Evolutionary conservation across 176 grass and related monocot genomes (phyloP), one percentile per base, ranked within the genome.

Genomic region (Pharus latifolius): DNA sequence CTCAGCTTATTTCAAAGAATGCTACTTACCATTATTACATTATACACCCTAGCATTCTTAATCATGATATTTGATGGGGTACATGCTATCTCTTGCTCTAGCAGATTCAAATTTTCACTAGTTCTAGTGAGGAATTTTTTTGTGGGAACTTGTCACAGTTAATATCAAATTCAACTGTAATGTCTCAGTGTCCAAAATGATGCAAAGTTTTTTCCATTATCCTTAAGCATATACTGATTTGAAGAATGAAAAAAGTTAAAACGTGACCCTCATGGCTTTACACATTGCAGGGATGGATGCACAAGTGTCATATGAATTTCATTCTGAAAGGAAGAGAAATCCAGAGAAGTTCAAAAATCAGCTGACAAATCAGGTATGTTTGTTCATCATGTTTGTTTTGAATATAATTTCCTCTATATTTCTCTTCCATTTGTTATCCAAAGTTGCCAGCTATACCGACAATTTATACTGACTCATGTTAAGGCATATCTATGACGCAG

Each of bases 311-410:
- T 97, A 97, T 33, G 86, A 79, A 75, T 97, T 97, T 79, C 93
- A 97, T 71, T 87, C 85, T 71, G 89, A 90, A 77, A 82, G 93
- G 43, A 97, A 97, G 80, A 79, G 70, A 77, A 80, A 97, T 72
- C 93, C 93, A 18, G 89, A 92, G 55, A 97, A 90, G 73, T 97
- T 97, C 65, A 97, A 89, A 68, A 89, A 92, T n/a, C 93, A 97
- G 70, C 48, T 85, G 69, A 78, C 70, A 54, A 97, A 97, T 82
- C 93, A 97, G 93, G 89, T 97, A 30, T 18, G 9, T 72, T 61
- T 46, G 18, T 19, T 10, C 61, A 70, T 60, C 44, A 14, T 30
- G 1, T 42, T 67, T 66, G 19, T 19, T 20, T 24, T 15, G 10
- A 42, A 47, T 24, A 74, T 28, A 34, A 45, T 6, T 30, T 43